Evolutionary conservation across 371 early-diverging fungal species (phyloP), one percentile per base, ranked within the genome.

Genomic region (Fennellomyces sp.): DNA sequence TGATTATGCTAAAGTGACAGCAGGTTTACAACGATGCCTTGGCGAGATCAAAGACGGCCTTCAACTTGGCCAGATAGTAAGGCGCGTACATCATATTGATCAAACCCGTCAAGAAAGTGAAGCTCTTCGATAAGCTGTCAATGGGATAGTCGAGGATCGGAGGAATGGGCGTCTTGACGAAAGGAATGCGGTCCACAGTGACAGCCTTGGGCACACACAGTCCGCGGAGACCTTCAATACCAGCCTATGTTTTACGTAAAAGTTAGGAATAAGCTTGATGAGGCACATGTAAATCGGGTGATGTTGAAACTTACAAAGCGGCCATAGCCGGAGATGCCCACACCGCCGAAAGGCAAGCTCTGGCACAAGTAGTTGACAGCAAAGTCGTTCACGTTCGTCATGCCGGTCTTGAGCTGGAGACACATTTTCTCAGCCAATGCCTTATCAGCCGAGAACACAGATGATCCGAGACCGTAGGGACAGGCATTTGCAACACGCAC

Each of bases 361-460:
- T 91, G 92, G 64, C 91, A 91, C 12, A 94, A 81, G 57, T 94
- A 94, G 58, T 90, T 93, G 63, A 88, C 88, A 17, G 88, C 94
- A 64, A 92, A 94, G 70, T 93, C 94, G 63, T 94, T 94, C 64
- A 93, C 76, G 51, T 94, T 94, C 58, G 86, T 69, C 93, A 94
- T 94, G 30, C 94, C 94, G 0, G 81, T 81, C 58, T 84, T 82
- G 52, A 94, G 73, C n/a, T 67, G 68, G 28, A 83, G 70, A 27
- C 88, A 81, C 60, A 94, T 77, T 15, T 76, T 75, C 33, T 83
- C 75, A n/a, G 85, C 94, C 35, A 84, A 72, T 2, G 52, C 61
- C 35, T 83, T 85, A 63, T 91, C 87, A 33, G 82, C 76, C 2
- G 92, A 89, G 65, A 93, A 94, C 7, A 94, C 91, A 54, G 86